These are phyloP conservation scores for Sarocladium brachiariae DNA, from an alignment of 2,329 filamentous ascomycete genomes.

Conservation along the genomic window DNA sequence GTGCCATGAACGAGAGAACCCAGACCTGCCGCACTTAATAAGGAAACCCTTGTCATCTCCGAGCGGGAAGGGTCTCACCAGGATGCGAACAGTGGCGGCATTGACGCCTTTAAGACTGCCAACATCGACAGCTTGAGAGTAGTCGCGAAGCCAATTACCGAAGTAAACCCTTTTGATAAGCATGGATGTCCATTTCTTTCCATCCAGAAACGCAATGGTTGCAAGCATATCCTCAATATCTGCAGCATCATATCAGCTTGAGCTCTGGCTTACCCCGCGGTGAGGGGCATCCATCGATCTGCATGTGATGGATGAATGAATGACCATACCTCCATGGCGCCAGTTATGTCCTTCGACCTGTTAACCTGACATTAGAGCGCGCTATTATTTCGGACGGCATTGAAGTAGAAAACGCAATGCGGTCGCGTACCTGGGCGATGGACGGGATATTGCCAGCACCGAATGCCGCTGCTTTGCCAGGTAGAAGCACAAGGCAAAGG, in stretches of 20 bases:
- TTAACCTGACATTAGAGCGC: no score
- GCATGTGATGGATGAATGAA: background rate
- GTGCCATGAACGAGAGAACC: constrained; percentile 74
- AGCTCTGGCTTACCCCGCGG: background rate
- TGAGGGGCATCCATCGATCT: no score
- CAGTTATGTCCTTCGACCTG: constrained; percentile 63
- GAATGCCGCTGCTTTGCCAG: constrained; percentile 52
- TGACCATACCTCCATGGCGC: constrained; percentile 53
- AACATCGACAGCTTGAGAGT: constrained; percentile 77
- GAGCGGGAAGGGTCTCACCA: constrained; percentile 35
- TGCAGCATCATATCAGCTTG: constrained; percentile 17
- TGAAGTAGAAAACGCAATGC: background rate
- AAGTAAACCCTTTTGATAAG: constrained; percentile 75
- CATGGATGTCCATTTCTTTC: constrained; percentile 79
- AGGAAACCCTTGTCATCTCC: background rate
- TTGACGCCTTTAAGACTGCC: constrained; percentile 73
- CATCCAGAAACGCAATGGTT: constrained; percentile 67
- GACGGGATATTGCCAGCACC: constrained; percentile 68
- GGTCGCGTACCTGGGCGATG: constrained; percentile 38
- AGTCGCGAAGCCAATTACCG: constrained; percentile 82
- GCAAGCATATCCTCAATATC: constrained; percentile 80
- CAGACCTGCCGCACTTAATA: constrained; percentile 44
- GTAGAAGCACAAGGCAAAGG: constrained; percentile 50
- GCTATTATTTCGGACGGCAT: no score
- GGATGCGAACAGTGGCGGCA: constrained; percentile 68